Percentiles rank a stretch among this genome's conserved stretches.
Evolutionary conservation across 2,329 filamentous ascomycete species (phyloP).

Genomic region (Pseudodiploospora longispora): DNA sequence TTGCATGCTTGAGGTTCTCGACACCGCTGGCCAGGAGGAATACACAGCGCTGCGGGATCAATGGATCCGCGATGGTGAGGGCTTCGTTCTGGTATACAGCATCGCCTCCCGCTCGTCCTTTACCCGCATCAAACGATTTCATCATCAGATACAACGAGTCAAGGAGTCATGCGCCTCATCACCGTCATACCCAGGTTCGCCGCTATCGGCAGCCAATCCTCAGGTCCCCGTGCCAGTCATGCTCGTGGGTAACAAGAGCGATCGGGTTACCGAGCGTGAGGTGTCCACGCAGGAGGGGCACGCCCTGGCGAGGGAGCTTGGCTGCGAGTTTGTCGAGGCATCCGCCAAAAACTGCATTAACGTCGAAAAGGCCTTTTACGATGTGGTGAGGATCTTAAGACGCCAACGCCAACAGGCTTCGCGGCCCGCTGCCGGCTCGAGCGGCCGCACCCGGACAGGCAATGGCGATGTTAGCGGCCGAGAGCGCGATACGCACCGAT

Average conservation of each 20-base stretch:
- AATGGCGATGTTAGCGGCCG: slow-evolving; percentile 27
- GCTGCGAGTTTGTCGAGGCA: slow-evolving; percentile 94
- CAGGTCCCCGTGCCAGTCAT: slow-evolving; percentile 81
- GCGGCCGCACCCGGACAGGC: slow-evolving; percentile 30
- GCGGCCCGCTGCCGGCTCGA: slow-evolving; percentile 27
- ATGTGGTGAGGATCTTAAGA: slow-evolving; percentile 85
- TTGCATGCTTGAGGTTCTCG: slow-evolving; percentile 94
- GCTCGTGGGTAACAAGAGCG: slow-evolving; percentile 98
- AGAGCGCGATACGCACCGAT: slow-evolving; percentile 22
- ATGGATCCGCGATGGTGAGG: slow-evolving; percentile 97
- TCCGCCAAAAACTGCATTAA: slow-evolving; percentile 98
- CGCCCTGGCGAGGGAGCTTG: slow-evolving; percentile 81
- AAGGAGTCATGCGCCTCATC: slow-evolving; percentile 81
- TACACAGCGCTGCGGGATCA: slow-evolving; percentile 95
- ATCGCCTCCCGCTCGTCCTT: slow-evolving; percentile 97
- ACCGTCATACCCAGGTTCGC: slow-evolving; percentile 68
- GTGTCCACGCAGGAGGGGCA: slow-evolving; percentile 95
- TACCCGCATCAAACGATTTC: slow-evolving; percentile 87
- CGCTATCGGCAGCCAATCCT: slow-evolving; percentile 50
- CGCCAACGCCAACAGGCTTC: slow-evolving; percentile 61
- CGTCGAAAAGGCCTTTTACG: slow-evolving; percentile 96
- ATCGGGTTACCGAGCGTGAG: slow-evolving; percentile 89
- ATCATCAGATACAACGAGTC: slow-evolving; percentile 93
- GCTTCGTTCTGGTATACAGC: slow-evolving; percentile 95
- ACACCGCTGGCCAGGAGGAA: slow-evolving; percentile 97